Conservation (phyloP, 768 basidiomycete species). For the Hypsizygus marmoreus region DNA sequence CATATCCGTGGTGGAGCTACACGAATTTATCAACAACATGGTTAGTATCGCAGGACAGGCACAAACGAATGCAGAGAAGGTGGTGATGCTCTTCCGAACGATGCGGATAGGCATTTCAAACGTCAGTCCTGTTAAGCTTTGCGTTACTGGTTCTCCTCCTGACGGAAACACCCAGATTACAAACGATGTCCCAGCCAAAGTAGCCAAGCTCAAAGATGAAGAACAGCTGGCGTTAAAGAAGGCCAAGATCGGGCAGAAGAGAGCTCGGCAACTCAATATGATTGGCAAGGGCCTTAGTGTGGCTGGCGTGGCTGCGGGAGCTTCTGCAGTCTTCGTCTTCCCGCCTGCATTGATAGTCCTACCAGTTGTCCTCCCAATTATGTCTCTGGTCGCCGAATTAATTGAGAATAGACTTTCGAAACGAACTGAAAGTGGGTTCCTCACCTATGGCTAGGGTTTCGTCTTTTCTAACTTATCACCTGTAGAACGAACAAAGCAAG, state of each 20-base stretch:
- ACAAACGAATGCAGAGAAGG: background rate
- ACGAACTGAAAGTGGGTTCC: conserved; percentile 14
- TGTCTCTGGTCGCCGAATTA: conserved; percentile 14
- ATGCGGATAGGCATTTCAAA: background rate
- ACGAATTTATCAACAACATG: conserved; percentile 1
- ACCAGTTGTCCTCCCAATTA: conserved; percentile 17
- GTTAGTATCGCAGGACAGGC: background rate
- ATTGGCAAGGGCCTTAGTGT: conserved; percentile 13
- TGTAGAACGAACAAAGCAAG: conserved; percentile 15
- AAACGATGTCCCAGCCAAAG: conserved; percentile 12
- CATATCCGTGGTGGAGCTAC: background rate
- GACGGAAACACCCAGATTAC: too few relatives aligned
- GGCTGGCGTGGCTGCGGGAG: conserved; percentile 16
- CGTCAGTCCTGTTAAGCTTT: too few relatives aligned
- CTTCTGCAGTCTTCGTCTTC: conserved; percentile 10
- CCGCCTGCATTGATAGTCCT: conserved; percentile 20
- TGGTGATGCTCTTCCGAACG: background rate
- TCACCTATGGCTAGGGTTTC: background rate
- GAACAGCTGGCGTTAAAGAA: conserved; percentile 2
- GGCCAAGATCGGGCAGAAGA: conserved; percentile 8
- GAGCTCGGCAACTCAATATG: conserved; percentile 9
- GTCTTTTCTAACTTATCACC: background rate
- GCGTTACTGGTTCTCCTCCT: too few relatives aligned
- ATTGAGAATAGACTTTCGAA: conserved; percentile 14
- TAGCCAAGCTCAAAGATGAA: conserved; percentile 12